Evolutionary conservation across 768 basidiomycete species (phyloP).

Genomic region (Amyloporia xantha): DNA sequence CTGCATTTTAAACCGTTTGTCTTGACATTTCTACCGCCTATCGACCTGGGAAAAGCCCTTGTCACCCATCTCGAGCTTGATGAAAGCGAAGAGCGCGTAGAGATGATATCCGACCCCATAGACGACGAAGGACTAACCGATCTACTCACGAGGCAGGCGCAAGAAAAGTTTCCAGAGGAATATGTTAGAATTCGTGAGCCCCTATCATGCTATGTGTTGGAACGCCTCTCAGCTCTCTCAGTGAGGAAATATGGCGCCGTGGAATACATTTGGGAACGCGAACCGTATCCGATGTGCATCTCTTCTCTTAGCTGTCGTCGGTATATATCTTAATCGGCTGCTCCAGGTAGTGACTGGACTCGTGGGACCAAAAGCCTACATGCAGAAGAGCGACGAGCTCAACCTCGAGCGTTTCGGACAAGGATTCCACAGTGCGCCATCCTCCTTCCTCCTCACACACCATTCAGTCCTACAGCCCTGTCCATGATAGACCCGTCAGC

Average conservation of each 20-base stretch:
- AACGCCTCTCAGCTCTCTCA: not conserved
- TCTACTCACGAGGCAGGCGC: not conserved
- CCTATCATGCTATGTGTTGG: not conserved
- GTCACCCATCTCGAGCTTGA: not conserved
- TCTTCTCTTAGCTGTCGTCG: not conserved
- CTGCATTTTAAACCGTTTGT: too few species aligned
- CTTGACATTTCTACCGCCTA: too few species aligned
- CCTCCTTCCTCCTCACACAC: not conserved
- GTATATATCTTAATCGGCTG: too few species aligned
- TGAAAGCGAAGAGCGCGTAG: not conserved
- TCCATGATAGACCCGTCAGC: not conserved
- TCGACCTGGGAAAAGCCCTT: not conserved
- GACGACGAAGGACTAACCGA: not conserved
- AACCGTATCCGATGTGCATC: not conserved
- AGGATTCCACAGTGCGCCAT: not conserved
- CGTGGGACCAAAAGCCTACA: not conserved
- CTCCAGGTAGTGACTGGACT: not conserved
- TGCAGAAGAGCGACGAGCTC: not conserved
- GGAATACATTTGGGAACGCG: not conserved
- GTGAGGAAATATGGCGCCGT: not conserved
- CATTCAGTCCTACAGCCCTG: not conserved
- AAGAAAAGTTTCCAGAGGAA: not conserved
- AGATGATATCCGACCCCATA: not conserved
- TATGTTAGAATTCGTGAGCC: not conserved
- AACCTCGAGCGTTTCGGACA: not conserved